Conservation (phyloP, 768 basidiomycete species). For the Lactifluus piperatus region DNA sequence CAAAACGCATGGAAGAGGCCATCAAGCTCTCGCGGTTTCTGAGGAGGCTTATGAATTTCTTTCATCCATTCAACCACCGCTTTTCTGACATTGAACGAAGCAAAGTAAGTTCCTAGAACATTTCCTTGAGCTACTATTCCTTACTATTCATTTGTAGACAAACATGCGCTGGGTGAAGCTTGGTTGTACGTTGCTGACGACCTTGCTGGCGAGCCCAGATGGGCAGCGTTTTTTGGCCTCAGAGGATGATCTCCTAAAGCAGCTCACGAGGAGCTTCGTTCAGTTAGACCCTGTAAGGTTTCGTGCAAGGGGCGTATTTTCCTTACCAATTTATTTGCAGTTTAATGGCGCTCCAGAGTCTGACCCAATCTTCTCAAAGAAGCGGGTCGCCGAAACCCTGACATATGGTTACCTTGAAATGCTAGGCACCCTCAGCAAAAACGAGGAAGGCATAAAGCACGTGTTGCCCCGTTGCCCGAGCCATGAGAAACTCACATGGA, state of each 20-base stretch:
- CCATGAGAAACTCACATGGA: neutral
- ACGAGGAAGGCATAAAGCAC: constrained; percentile 82
- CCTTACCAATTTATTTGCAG: constrained; percentile 29
- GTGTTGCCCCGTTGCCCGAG: neutral
- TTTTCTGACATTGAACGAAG: constrained; percentile 76
- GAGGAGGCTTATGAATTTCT: constrained; percentile 86
- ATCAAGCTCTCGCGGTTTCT: constrained; percentile 86
- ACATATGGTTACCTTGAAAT: constrained; percentile 94
- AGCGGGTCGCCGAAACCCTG: constrained; percentile 70
- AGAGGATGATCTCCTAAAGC: constrained; percentile 80
- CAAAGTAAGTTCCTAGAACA: constrained; percentile 34
- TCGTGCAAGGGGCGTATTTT: neutral
- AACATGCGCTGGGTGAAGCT: constrained; percentile 82
- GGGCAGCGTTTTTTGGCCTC: constrained; percentile 70
- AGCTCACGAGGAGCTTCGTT: constrained; percentile 80
- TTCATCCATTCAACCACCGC: constrained; percentile 80
- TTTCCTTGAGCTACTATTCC: neutral
- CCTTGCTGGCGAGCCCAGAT: constrained; percentile 74
- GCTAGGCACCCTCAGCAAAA: constrained; percentile 85
- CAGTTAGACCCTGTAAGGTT: constrained; percentile 82
- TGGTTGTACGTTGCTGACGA: constrained; percentile 74
- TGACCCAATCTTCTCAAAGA: constrained; percentile 79
- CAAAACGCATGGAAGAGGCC: constrained; percentile 90
- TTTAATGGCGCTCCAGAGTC: constrained; percentile 64
- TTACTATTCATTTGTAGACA: constrained; percentile 33